phyloP scores from a whole-genome alignment of 2,329 filamentous ascomycete genomes.

The Hypoxylon sp. region DNA sequence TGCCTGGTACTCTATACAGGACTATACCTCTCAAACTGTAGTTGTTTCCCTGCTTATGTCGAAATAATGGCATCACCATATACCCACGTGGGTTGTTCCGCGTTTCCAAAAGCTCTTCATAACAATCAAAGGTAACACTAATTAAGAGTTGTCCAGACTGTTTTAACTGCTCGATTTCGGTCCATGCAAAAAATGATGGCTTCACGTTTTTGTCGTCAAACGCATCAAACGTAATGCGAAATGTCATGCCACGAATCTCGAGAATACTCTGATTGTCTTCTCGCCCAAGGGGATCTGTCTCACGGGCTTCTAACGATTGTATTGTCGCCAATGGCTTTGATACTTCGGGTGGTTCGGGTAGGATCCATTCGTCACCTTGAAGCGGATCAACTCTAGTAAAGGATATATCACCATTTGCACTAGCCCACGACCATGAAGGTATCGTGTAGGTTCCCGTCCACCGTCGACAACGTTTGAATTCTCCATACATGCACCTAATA shows the following conservation, averaged over 20 bases:
- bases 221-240: neutral
- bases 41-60: neutral
- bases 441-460: slow-evolving; percentile 4
- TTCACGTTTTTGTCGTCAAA: neutral
- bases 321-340: neutral
- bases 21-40: slow-evolving; percentile 1
- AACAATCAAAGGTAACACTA: neutral
- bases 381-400: neutral
- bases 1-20: neutral
- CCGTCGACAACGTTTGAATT: neutral
- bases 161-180: neutral
- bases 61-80: slow-evolving; percentile 4
- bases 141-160: neutral
- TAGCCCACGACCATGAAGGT: slow-evolving; percentile 14
- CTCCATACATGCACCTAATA: neutral
- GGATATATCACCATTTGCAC: neutral
- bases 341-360: neutral
- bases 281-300: neutral
- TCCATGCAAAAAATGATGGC: neutral
- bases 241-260: neutral
- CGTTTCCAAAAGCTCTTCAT: neutral
- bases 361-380: neutral
- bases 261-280: slow-evolving; percentile 1
- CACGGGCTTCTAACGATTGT: neutral
- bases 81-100: neutral